A percentile compares a stretch with the other conserved stretches of the same genome.
Conservation (phyloP, 805 yeast genomes). For the Lipomyces oligophaga region DNA sequence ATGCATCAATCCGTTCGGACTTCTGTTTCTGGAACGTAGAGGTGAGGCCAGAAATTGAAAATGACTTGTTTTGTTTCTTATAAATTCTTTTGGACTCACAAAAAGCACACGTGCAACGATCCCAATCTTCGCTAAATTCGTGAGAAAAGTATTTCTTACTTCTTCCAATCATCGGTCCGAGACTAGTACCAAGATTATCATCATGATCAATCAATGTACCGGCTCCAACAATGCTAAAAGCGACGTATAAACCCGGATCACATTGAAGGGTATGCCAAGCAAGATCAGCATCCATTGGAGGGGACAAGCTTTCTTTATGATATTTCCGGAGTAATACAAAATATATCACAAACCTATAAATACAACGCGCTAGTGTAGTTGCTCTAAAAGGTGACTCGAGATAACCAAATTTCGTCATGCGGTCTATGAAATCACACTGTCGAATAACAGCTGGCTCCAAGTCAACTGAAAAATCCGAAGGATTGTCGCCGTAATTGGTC, state of each 20-base stretch:
- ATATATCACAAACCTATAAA: conserved; percentile 17
- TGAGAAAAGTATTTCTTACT: background rate
- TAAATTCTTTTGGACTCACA: conserved; percentile 4
- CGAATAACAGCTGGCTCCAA: conserved; percentile 27
- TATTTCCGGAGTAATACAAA: conserved; percentile 10
- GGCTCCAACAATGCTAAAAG: conserved; percentile 2
- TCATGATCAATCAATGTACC: conserved; percentile 15
- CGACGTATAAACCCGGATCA: conserved; percentile 14
- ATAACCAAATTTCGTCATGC: conserved; percentile 29
- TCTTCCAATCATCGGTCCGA: conserved; percentile 3
- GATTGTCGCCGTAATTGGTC: conserved; percentile 22
- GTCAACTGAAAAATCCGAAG: conserved; percentile 19
- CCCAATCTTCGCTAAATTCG: conserved; percentile 8
- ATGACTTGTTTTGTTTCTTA: background rate
- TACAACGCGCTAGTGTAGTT: conserved; percentile 9
- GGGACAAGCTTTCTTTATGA: conserved; percentile 14
- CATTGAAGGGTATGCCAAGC: conserved; percentile 32
- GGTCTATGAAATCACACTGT: conserved; percentile 24
- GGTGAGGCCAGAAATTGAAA: background rate
- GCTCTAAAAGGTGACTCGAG: conserved; percentile 21
- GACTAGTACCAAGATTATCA: background rate
- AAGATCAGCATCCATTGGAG: conserved; percentile 29
- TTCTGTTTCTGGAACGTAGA: background rate
- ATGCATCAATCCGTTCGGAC: conserved; percentile 8
- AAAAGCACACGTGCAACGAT: conserved; percentile 12